Percentiles rank a stretch among this genome's conserved stretches.
phyloP scores from a whole-genome alignment of 2,329 filamentous ascomycete genomes.

The Rutstroemia sp. region DNA sequence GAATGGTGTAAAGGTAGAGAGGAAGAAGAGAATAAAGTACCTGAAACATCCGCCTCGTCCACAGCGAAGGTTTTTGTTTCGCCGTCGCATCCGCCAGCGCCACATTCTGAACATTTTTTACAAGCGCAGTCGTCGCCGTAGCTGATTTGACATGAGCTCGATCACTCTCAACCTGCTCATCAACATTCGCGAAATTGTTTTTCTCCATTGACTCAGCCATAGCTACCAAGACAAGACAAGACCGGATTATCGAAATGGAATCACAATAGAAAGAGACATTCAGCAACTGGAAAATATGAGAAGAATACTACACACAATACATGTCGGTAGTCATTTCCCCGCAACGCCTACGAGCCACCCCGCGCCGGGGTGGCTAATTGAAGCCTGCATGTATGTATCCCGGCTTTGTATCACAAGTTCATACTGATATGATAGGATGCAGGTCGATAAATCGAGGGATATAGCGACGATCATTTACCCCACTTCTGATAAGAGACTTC shows the following conservation, averaged over 20 bases:
- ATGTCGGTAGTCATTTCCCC: no score
- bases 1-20: background rate
- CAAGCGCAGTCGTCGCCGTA: background rate
- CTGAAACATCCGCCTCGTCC: conserved; percentile 2
- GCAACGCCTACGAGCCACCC: no score
- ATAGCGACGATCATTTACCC: background rate
- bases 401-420: background rate
- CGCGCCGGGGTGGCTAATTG: background rate
- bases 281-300: no score
- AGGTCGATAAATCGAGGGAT: background rate
- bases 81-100: background rate
- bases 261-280: no score
- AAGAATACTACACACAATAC: no score
- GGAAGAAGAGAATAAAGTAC: background rate
- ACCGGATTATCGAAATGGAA: no score
- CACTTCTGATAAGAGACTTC: background rate
- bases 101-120: background rate
- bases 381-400: background rate
- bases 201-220: no score
- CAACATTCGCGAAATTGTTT: no score
- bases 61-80: conserved; percentile 1
- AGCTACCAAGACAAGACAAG: no score
- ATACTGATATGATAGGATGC: background rate
- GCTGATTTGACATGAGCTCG: background rate
- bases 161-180: background rate